phyloP scores from a whole-genome alignment of 495 filamentous ascomycete species.

The Penicillium maclennaniae region DNA sequence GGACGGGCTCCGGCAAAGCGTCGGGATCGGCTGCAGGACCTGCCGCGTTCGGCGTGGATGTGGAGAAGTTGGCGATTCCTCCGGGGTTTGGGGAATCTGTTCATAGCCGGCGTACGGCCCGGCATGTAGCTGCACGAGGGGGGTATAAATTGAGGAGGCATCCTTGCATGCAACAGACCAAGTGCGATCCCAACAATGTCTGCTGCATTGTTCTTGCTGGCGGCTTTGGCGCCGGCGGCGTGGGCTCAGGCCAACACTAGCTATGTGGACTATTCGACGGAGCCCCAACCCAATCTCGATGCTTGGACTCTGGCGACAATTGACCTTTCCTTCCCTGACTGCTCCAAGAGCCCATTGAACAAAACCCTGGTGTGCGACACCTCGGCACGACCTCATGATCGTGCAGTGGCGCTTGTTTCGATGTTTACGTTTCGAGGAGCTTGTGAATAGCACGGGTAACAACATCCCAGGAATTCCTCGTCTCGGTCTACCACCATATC shows the following conservation, averaged over 20 bases:
- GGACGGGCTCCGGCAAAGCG: slow-evolving; percentile 3
- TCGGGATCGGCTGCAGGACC: slow-evolving; percentile 24
- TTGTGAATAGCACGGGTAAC: slow-evolving; percentile 56
- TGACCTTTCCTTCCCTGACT: slow-evolving; percentile 32
- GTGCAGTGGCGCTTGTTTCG: slow-evolving; percentile 44
- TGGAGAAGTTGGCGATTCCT: slow-evolving; percentile 10
- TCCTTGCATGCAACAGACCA: not conserved
- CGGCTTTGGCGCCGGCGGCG: slow-evolving; percentile 25
- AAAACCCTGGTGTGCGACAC: slow-evolving; percentile 46
- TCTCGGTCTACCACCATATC: slow-evolving; percentile 53
- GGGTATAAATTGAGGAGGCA: slow-evolving; percentile 5
- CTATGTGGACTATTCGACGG: slow-evolving; percentile 29
- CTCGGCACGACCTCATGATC: slow-evolving; percentile 40
- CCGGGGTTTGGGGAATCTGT: not conserved
- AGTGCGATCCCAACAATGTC: slow-evolving; percentile 11
- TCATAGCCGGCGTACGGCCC: slow-evolving; percentile 7
- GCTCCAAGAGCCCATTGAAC: slow-evolving; percentile 29
- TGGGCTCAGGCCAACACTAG: slow-evolving; percentile 29
- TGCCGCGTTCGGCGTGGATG: slow-evolving; percentile 14
- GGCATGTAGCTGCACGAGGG: not conserved
- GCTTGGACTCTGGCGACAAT: slow-evolving; percentile 21
- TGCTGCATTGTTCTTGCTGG: slow-evolving; percentile 18
- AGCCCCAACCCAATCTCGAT: slow-evolving; percentile 31
- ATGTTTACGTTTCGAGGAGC: slow-evolving; percentile 49
- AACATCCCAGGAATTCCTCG: slow-evolving; percentile 52